phyloP scores from a whole-genome alignment of 2,329 filamentous ascomycete genomes.

The Ophiocordyceps camponoti-floridani region DNA sequence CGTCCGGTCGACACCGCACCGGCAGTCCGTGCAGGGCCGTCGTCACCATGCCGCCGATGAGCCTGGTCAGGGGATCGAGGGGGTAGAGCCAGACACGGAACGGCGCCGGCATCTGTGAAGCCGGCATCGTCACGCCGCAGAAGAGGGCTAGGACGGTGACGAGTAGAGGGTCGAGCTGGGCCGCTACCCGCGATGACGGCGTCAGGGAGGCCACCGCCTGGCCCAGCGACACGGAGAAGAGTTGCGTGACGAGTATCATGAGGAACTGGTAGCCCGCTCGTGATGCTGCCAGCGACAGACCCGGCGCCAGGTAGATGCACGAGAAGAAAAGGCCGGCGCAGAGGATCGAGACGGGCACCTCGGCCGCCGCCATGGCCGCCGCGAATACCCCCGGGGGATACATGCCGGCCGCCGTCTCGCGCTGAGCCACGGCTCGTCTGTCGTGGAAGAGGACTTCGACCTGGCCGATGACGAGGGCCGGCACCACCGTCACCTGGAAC shows the following conservation, averaged over 20 bases:
- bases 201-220: conserved; percentile 64
- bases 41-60: conserved; percentile 64
- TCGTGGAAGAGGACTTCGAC: conserved; percentile 68
- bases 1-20: conserved; percentile 41
- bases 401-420: conserved; percentile 71
- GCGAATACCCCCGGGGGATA: conserved; percentile 70
- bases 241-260: conserved; percentile 64
- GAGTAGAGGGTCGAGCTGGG: conserved; percentile 65
- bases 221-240: conserved; percentile 68
- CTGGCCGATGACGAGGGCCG: conserved; percentile 66
- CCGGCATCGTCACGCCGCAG: conserved; percentile 72
- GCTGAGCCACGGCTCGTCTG: conserved; percentile 66
- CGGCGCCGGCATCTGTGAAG: conserved; percentile 58
- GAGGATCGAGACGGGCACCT: conserved; percentile 68
- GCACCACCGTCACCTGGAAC: conserved; percentile 76
- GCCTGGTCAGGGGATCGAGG: conserved; percentile 65
- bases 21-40: conserved; percentile 52
- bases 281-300: conserved; percentile 41
- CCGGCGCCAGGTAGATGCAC: conserved; percentile 71
- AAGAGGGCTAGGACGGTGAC: conserved; percentile 72
- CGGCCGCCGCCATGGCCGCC: conserved; percentile 59
- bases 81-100: conserved; percentile 71
- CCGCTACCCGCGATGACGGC: conserved; percentile 60
- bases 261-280: conserved; percentile 78
- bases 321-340: conserved; percentile 70